Percentiles rank a stretch among this genome's conserved stretches.
These are phyloP conservation scores for Bolboschoenoplectus hybrid DNA, from an alignment of 202 grass and related monocot species.

Conservation along the genomic window DNA sequence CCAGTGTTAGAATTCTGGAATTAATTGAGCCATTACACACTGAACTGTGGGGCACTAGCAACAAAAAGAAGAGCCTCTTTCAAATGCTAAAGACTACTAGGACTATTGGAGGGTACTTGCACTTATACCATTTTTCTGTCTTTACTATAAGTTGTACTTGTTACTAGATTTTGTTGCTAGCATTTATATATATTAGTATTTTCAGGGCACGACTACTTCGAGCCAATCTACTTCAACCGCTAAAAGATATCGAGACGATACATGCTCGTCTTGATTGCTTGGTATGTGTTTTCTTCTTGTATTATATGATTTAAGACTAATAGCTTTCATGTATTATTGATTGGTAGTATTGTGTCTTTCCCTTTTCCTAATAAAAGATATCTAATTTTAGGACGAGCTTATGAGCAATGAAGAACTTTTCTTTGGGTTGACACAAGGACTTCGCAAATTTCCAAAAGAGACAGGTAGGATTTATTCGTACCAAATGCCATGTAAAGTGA, in stretches of 20 bases:
- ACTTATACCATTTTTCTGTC: constrained; percentile 27
- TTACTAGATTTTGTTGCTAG: neutral
- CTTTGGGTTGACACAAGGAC: constrained; percentile 91
- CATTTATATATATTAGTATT: constrained; percentile 20
- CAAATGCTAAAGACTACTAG: constrained; percentile 97
- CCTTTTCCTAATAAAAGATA: constrained; percentile 9
- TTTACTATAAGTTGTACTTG: constrained; percentile 40
- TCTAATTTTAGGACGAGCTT: constrained; percentile 75
- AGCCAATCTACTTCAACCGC: constrained; percentile 89
- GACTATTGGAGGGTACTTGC: constrained; percentile 85
- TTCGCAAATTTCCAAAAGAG: constrained; percentile 99
- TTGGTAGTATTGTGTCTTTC: neutral
- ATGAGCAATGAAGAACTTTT: constrained; percentile 93
- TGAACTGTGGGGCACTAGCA: constrained; percentile 80
- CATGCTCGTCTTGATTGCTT: constrained; percentile 92
- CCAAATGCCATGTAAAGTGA: constrained; percentile 21
- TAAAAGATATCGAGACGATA: constrained; percentile 92
- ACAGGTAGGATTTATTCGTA: constrained; percentile 52
- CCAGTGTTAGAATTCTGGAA: constrained; percentile 92
- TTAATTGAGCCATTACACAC: constrained; percentile 93
- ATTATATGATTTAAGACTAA: constrained; percentile 25
- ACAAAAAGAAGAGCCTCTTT: constrained; percentile 98
- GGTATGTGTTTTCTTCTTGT: constrained; percentile 54
- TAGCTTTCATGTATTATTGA: neutral
- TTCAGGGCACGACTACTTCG: constrained; percentile 85